Evolutionary conservation across 176 grass and related monocot genomes (phyloP), one percentile per base, ranked within the genome.

Genomic region (Hsuehochloa calcarea): DNA sequence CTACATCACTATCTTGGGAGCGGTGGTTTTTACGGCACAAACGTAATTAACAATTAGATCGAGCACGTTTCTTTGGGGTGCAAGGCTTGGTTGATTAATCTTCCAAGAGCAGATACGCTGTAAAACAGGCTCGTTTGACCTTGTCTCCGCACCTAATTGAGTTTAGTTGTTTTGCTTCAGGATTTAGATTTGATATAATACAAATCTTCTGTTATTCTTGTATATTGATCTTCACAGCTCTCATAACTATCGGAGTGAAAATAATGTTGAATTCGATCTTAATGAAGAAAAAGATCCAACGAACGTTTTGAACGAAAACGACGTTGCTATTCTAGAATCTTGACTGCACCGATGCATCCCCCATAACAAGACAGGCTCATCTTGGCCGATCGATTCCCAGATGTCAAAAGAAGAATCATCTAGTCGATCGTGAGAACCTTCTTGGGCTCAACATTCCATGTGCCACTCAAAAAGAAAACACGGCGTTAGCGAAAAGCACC

Each of bases 401-500:
- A 61, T 70, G 50, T 59, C 51, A 40, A n/a, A 10, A 59, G 8
- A 1, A 6, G 26, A 38, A 63, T 1, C 19, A 40, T 22, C 52
- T 22, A 29, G 79, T 19, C 70, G 3, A 70, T 19, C 70, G 3
- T 22, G 22, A 31, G 80, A 83, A 83, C 55, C 65, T 72, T 88
- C 66, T 61, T 13, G 65, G 34, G n/a, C 56, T 72, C 49, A 46
- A 34, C 74, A 63, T 43, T 61, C 72, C 72, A 55, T 64, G 34
- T 72, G 55, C 43, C 41, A 62, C 35, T 22, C 45, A 31, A 74
- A 17, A 65, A 70, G 29, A 26, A 27, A 56, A 19, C 6, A 1
- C 27, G 4, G 15, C 8, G 3, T 31, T 19, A n/a, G 22, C 35
- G 26, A 5, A 23, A 67, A 76, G 4, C 74, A 12, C 14, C 70